These are phyloP conservation scores for Zalerion maritima DNA, from an alignment of 495 filamentous ascomycete genomes.

Conservation along the genomic window DNA sequence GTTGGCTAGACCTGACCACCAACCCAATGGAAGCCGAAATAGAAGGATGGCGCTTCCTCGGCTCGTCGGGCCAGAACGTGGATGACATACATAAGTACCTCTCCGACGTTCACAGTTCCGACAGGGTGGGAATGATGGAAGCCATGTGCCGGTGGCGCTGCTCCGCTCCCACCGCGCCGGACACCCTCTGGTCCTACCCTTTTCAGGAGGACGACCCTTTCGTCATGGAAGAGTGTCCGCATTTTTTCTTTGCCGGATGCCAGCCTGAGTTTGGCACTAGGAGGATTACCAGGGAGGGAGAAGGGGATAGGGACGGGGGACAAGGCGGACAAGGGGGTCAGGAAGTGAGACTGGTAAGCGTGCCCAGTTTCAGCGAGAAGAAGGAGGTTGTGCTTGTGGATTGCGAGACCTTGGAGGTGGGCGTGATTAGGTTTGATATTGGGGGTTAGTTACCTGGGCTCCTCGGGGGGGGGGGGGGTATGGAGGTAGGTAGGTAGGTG, in stretches of 20 bases:
- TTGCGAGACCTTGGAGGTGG: slow-evolving; percentile 64
- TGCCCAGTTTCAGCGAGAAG: slow-evolving; percentile 71
- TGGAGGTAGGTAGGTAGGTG: background rate
- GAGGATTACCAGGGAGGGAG: slow-evolving; percentile 46
- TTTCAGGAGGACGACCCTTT: slow-evolving; percentile 88
- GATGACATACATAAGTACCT: slow-evolving; percentile 90
- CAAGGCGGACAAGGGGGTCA: slow-evolving; percentile 43
- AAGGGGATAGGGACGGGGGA: no score
- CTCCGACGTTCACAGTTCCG: slow-evolving; percentile 58
- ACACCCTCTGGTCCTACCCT: slow-evolving; percentile 93
- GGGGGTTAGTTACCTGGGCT: no score
- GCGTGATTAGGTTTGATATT: slow-evolving; percentile 51
- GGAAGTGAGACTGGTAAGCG: slow-evolving; percentile 54
- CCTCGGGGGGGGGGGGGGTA: slow-evolving; percentile 2
- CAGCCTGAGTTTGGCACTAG: slow-evolving; percentile 71
- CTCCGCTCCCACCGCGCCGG: slow-evolving; percentile 86
- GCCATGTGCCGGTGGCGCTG: slow-evolving; percentile 81
- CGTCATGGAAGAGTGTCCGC: slow-evolving; percentile 66
- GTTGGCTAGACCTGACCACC: slow-evolving; percentile 80
- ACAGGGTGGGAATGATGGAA: slow-evolving; percentile 77
- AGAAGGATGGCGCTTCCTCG: slow-evolving; percentile 74
- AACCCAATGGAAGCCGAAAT: slow-evolving; percentile 88
- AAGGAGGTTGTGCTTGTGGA: slow-evolving; percentile 77
- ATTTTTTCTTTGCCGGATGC: slow-evolving; percentile 81
- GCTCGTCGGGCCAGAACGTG: slow-evolving; percentile 78